Evolutionary conservation across 441 rosid species (phyloP), one percentile per base, ranked within the genome.

Genomic region (Lepidium campestre): DNA sequence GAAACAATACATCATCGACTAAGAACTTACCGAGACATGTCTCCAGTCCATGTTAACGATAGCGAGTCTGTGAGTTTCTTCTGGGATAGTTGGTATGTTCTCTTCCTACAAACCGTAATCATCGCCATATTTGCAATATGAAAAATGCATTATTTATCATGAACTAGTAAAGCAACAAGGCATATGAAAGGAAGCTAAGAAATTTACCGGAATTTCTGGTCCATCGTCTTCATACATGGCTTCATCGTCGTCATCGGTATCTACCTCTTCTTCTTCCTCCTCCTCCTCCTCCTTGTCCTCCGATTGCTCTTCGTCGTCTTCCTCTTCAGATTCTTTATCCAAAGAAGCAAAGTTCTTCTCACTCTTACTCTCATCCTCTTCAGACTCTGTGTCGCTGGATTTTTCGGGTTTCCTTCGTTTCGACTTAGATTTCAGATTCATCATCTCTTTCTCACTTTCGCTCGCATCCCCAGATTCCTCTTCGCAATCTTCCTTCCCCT

Each of bases 31-130:
- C 84, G 89, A 82, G 71, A 94, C 96, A 77, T 89, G 82, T 75
- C 82, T 86, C 99, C 96, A 94, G 47, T 94, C 99, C 96, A 94
- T 82, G 78, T 83, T 79, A 73, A 91, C 90, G 72, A 79, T 76
- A 22, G 97, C 96, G 10, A 94, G 80, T 75, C 99, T 86, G 64
- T 57, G 78, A n/a, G 97, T 94, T 79, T 85, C 96, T 62, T 86
- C 79, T 17, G 85, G 89, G 14, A 86, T 81, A 29, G 40, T 56
- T 0, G 85, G 82, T 64, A 94, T 66, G 61, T 74, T 73, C 79
- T 94, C 99, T 68, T 81, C 87, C 96, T 93, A 37, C 3, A 48
- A 41, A 18, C 8, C 66, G 39, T 10, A 36, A 19, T 11, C 27
- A 54, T 3, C 18, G 46, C 35, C 64, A 55, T 48, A n/a, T 11